Evolutionary conservation across 2,329 filamentous ascomycete species (phyloP).

Genomic region (Coleophoma cylindrospora): DNA sequence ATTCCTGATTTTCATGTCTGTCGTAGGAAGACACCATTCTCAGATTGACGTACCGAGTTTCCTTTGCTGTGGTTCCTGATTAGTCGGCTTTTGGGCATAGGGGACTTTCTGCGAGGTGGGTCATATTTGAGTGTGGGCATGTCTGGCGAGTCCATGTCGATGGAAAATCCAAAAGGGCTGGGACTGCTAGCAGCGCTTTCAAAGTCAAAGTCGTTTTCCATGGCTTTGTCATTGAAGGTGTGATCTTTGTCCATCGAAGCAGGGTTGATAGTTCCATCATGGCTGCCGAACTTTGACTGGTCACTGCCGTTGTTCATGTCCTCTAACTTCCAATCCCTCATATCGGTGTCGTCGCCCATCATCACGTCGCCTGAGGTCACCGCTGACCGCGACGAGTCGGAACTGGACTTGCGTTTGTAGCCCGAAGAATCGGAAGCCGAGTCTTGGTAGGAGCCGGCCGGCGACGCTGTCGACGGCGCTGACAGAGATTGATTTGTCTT

Average conservation of each 20-base stretch:
- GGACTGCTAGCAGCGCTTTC: constrained; percentile 55
- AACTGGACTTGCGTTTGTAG: constrained; percentile 42
- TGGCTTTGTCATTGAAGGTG: constrained; percentile 36
- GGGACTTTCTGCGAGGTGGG: constrained; percentile 20
- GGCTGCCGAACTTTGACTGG: constrained; percentile 31
- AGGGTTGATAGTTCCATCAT: constrained; percentile 31
- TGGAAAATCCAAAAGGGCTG: constrained; percentile 26
- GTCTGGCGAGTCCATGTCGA: constrained; percentile 34
- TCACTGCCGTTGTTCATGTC: constrained; percentile 32
- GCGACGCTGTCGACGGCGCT: constrained; percentile 24
- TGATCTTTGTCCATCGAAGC: constrained; percentile 27
- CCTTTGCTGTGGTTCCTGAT: constrained; percentile 32
- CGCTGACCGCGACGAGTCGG: constrained; percentile 39
- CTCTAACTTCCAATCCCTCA: constrained; percentile 38
- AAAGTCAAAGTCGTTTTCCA: constrained; percentile 51
- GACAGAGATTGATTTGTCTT: constrained; percentile 14
- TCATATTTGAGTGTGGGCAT: constrained; percentile 36
- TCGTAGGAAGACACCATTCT: too few species aligned
- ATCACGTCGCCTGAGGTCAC: constrained; percentile 35
- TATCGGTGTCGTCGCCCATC: constrained; percentile 36
- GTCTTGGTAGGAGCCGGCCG: constrained; percentile 37
- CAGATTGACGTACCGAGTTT: constrained; percentile 32
- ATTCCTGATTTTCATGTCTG: background rate
- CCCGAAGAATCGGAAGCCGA: constrained; percentile 48
- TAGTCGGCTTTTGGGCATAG: constrained; percentile 17